Base-by-base conservation (phyloP, 108 stramenopile genomes). In the Conticribra guillardii region DNA sequence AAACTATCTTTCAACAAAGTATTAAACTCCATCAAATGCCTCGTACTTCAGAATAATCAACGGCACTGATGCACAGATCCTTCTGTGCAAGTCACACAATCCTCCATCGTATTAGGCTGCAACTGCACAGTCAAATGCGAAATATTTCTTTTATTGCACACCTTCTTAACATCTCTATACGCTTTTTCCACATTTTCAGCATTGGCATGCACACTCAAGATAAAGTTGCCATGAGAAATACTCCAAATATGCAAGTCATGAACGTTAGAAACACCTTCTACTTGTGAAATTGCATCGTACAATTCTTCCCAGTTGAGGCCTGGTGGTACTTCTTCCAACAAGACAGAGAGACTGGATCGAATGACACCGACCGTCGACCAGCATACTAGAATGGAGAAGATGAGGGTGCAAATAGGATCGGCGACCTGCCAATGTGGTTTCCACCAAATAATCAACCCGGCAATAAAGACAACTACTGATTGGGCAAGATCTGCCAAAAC, bases 201-300 rank as follows among this genome's bases (percentile, higher is more conserved):
- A 1, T 44, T 34, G 46, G 53, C 73, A 64, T 94, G 90, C 0
- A 91, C 85, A 54, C 81, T 89, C 46, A 92, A 55, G 4, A 76
- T 71, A 18, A 67, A 54, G 46, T 72, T 48, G 32, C 88, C 88
- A 34, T 91, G 84, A 18, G 85, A 81, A 49, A 96, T 89, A 55
- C 61, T 74, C 97, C 97, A 97, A 62, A 97, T 87, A 69, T 96
- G 97, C 54, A 97, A 67, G 70, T 96, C 89, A 71, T 97, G 97
- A 16, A 96, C 95, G 67, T 96, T 72, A 19, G 54, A 61, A 15
- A 97, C 90, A 17, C 86, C 84, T 11, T 64, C 44, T 37, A 97
- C 79, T 8, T 18, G 45, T 23, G 52, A 54, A 30, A 97, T 87
- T 22, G 71, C 87, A 45, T 81, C 62, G 48, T 70, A 78, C 1